Evolutionary conservation across 192 early-diverging fungal genomes (phyloP), one percentile per base, ranked within the genome.

Genomic region (Backusella westeae): DNA sequence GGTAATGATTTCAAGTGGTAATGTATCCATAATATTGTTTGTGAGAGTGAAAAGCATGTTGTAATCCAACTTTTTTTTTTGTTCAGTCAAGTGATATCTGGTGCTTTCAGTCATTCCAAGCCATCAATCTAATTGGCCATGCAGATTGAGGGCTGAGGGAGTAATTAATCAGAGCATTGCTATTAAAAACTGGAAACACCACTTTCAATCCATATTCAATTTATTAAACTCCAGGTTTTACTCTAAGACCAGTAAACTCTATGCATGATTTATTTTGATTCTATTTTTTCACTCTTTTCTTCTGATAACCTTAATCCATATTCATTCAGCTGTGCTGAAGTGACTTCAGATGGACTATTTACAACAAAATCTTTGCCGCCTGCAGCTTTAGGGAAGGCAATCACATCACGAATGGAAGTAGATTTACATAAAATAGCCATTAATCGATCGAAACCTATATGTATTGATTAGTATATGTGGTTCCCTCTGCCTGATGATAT

Each of bases 371-470:
- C 96, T 19, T 89, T 90, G 32, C 95, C 96, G 39, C 88, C 89
- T 12, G 90, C 83, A 4, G 93, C 85, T 73, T 97, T 97, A 9
- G 96, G 96, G 78, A 97, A 97, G 7, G 96, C 96, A 78, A 97
- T 96, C 23, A 97, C 96, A 66, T 97, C 94, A 15, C 95, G 85
- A 66, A 97, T 91, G 26, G 93, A 94, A 0, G 84, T 52, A 0
- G 92, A 88, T 12, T 87, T 85, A 71, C 91, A 92, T 59, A 96
- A 75, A 46, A 95, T 89, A 1, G 92, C 85, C 78, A 97, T 88
- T 21, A 97, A 67, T 23, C 96, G 83, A 74, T 97, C 94, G 69
- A 96, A 92, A 0, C 95, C 91, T 85, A 65, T n/a, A 19, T 26
- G 3, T 23, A 0, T 26, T 8, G 21, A 12, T 59, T 63, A 29